These are phyloP conservation scores for Schizochytrium sp. DNA, from an alignment of 108 stramenopile genomes.

Conservation along the genomic window DNA sequence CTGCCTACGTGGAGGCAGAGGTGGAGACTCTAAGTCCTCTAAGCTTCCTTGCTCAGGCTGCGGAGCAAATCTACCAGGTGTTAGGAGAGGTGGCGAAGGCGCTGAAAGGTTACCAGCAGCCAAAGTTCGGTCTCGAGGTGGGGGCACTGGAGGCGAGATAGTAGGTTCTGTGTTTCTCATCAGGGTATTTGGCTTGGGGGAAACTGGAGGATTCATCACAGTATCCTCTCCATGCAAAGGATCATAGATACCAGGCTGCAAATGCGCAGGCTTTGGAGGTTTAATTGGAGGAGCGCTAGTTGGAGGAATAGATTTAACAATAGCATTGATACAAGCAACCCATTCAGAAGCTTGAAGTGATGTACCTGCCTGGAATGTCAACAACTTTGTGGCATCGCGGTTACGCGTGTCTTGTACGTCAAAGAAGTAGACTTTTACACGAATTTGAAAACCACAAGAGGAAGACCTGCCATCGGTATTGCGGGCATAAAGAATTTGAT, in stretches of 20 bases:
- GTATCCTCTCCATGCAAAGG: too few relatives aligned
- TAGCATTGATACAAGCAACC: neutral
- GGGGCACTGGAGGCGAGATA: too few relatives aligned
- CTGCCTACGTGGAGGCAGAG: too few relatives aligned
- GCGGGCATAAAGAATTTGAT: slow-evolving; percentile 14
- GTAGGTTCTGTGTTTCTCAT: too few relatives aligned
- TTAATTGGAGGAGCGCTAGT: neutral
- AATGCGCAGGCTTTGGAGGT: slow-evolving; percentile 15
- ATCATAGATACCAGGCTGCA: neutral
- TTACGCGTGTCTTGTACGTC: neutral
- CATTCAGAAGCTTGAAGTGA: neutral
- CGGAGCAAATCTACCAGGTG: too few relatives aligned
- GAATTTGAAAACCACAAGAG: neutral
- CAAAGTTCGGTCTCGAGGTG: too few relatives aligned
- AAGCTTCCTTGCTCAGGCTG: too few relatives aligned
- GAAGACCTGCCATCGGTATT: neutral
- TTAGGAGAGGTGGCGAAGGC: too few relatives aligned
- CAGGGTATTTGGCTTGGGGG: too few relatives aligned
- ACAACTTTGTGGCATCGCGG: neutral
- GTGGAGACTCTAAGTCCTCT: too few relatives aligned
- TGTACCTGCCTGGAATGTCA: neutral
- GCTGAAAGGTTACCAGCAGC: too few relatives aligned
- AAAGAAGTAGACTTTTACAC: neutral
- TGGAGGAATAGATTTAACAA: neutral
- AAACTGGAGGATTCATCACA: too few relatives aligned